Base-by-base conservation (phyloP, 371 early-diverging fungal species). In the Mucor plumbeus region DNA sequence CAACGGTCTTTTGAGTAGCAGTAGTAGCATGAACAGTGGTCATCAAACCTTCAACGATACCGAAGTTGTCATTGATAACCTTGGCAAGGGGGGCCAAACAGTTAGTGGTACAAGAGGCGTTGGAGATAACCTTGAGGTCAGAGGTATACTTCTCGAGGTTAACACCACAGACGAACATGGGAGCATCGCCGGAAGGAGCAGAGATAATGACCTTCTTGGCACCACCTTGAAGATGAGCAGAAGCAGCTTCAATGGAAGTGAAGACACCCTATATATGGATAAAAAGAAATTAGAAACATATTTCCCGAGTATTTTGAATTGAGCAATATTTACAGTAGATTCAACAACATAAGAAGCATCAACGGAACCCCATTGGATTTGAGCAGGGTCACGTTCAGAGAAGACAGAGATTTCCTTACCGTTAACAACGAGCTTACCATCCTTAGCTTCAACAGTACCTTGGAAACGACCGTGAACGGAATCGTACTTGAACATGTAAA, bases 51-150 rank as follows among this genome's bases (percentile, higher is more conserved):
- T 97, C 91, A 40, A 86, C 84, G 76, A 96, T 92, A 72, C 96
- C 91, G 81, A 95, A 96, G 66, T 92, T 85, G 78, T 99, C 99
- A 87, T 99, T 77, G 78, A 99, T 85, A 65, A 98, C 92, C 91
- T 99, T 99, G 79, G 96, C 99, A 57, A 99, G 85, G 33, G 99
- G 99, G 43, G 99, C 99, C 61, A 99, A 83, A 86, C 99, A 99
- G 92, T 99, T 99, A 80, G 99, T 99, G 69, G 99, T 99, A 92
- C 99, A 99, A 63, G 98, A 97, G 59, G 99, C 99, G 87, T 99
- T 99, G 73, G 97, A 97, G 68, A 99, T 88, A 72, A 99, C 89
- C 55, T 88, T 84, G 82, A 92, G 88, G 68, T 86, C 87, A 60
- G 91, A 81, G 62, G 92, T 86, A 90, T 98, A 99, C 68, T 89